Conservation (phyloP, 164 flowering plant genomes). For the Amborella trichopoda region DNA sequence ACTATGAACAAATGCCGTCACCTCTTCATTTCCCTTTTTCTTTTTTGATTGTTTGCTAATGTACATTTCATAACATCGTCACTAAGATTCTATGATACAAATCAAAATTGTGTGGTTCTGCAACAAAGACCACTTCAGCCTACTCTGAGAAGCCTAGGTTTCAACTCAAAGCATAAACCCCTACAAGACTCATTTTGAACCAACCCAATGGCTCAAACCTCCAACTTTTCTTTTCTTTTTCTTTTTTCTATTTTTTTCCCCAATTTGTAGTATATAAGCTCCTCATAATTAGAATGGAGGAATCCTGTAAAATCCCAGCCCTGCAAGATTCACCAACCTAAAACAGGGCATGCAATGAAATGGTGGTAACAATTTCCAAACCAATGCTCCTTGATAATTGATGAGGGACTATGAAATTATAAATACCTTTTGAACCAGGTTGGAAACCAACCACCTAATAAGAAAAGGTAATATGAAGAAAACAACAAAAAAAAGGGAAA, state of each 20-base stretch:
- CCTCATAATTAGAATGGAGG: background rate
- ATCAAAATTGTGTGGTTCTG: slow-evolving; percentile 51
- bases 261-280: background rate
- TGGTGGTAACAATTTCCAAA: slow-evolving; percentile 12
- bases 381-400: too few relatives aligned
- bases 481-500: too few relatives aligned
- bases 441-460: too few relatives aligned
- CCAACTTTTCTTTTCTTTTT: background rate
- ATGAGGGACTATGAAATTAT: background rate
- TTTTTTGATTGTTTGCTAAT: slow-evolving; percentile 20
- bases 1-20: slow-evolving; percentile 27
- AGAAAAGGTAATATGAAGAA: too few relatives aligned
- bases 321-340: slow-evolving; percentile 17
- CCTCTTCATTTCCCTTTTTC: slow-evolving; percentile 17
- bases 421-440: background rate
- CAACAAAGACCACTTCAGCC: slow-evolving; percentile 24
- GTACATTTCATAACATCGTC: slow-evolving; percentile 42
- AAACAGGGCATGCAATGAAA: slow-evolving; percentile 8
- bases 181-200: too few relatives aligned
- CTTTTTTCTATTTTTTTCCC: background rate
- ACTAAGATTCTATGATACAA: slow-evolving; percentile 52
- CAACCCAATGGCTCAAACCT: slow-evolving; percentile 6
- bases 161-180: too few relatives aligned
- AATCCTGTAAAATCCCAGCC: slow-evolving; percentile 9
- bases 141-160: slow-evolving; percentile 23